Base-by-base conservation (phyloP, 2,329 filamentous ascomycete genomes). In the Endothia cerciana region DNA sequence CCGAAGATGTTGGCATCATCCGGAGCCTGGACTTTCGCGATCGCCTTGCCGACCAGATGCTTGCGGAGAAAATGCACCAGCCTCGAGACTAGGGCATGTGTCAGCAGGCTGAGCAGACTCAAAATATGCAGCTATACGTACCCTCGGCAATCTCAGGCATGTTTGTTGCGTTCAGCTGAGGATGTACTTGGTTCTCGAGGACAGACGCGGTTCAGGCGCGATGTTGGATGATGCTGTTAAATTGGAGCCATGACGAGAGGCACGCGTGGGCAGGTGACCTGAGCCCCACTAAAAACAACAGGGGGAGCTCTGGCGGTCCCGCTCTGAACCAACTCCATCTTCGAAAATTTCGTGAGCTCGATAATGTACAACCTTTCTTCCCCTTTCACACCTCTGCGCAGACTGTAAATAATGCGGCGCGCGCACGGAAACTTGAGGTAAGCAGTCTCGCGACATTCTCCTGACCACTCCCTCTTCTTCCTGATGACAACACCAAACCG, bases 1-100 rank as follows among this genome's bases (percentile, higher is more conserved):
- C 94, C 93, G 77, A 94, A 99, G 6, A 99, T 85, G 74, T 91
- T 94, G 71, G 82, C 81, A 79, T 99, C 94, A 72, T 97, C 89
- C 69, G 89, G 84, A 15, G 92, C 90, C 30, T 85, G 81, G 63
- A 92, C 90, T 49, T 85, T 86, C 57, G 84, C 80, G 68, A 99
- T 89, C 11, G 84, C 91, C 79, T 92, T 95, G 64, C 92, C 93
- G 36, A 96, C 90, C n/a, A 97, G 85, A 76, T 93, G 87, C 70
- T 91, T 89, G 67, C 88, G 89, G 47, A 99, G 87, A 75, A 90
- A 96, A 76, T 97, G 91, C 60, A 96, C 92, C 70, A 94, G 87
- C 53, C 94, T 91, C 25, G 93, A 91, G 70, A 97, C 91, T 89
- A 30, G 19, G 60, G 3, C n/a, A 2, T 38, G 10, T n/a, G 17